phyloP scores from a whole-genome alignment of 2,329 filamentous ascomycete genomes.

The Ceratocystis variospora region DNA sequence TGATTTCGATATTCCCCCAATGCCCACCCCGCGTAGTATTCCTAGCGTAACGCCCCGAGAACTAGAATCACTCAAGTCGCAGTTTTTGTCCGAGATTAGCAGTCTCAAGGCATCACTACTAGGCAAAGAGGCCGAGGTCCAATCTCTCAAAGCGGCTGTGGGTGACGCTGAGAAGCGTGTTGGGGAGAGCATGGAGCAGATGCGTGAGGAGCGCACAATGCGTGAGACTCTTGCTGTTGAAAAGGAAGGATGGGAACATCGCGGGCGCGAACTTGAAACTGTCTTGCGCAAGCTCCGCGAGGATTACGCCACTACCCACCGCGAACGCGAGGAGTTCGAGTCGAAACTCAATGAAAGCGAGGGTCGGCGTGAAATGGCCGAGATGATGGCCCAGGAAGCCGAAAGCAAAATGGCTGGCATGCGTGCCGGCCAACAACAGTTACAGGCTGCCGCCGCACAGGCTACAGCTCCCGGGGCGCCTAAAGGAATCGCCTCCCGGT shows the following conservation, averaged over 20 bases:
- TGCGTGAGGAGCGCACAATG: slow-evolving; percentile 60
- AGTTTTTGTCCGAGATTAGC: slow-evolving; percentile 82
- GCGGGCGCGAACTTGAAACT: slow-evolving; percentile 72
- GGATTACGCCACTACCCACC: slow-evolving; percentile 63
- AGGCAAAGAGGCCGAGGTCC: slow-evolving; percentile 84
- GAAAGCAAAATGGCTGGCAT: slow-evolving; percentile 63
- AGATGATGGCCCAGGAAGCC: slow-evolving; percentile 62
- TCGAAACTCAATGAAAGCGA: slow-evolving; percentile 65
- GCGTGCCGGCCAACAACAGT: slow-evolving; percentile 41
- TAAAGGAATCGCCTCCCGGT: slow-evolving; percentile 26
- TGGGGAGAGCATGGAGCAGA: slow-evolving; percentile 67
- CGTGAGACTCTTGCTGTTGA: slow-evolving; percentile 63
- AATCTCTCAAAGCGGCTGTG: slow-evolving; percentile 74
- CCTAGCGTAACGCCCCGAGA: slow-evolving; percentile 85
- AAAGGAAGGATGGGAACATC: slow-evolving; percentile 69
- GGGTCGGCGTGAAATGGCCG: slow-evolving; percentile 56
- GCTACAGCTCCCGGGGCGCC: slow-evolving; percentile 15
- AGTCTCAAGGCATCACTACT: slow-evolving; percentile 83
- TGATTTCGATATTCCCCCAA: slow-evolving; percentile 74
- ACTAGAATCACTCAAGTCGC: slow-evolving; percentile 81
- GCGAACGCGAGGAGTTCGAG: slow-evolving; percentile 67
- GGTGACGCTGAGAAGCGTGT: slow-evolving; percentile 84
- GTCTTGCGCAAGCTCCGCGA: slow-evolving; percentile 68
- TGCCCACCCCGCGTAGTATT: slow-evolving; percentile 80
- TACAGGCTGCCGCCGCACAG: slow-evolving; percentile 28